phyloP scores from a whole-genome alignment of 2,329 filamentous ascomycete genomes.

The Xylaria sp. region DNA sequence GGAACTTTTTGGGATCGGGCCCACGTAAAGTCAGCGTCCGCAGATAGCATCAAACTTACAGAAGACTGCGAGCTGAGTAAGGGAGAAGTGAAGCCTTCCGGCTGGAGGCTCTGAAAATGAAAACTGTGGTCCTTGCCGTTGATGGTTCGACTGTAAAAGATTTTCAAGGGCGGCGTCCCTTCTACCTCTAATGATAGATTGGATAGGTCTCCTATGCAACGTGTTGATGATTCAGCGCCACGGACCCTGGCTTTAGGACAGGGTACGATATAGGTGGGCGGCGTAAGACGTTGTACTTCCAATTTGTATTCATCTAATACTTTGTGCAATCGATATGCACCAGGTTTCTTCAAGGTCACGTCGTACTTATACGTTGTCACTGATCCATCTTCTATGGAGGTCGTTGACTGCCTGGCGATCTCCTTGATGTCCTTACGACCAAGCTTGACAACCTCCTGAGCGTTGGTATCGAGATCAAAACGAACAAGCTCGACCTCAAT shows the following conservation, averaged over 20 bases:
- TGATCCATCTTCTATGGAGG: constrained; percentile 72
- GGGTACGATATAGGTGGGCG: constrained; percentile 84
- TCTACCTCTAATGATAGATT: constrained; percentile 84
- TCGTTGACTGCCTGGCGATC: constrained; percentile 75
- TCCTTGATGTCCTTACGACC: constrained; percentile 78
- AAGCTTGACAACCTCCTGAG: constrained; percentile 83
- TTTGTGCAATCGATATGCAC: constrained; percentile 84
- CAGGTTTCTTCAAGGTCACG: constrained; percentile 83
- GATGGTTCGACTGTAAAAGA: constrained; percentile 89
- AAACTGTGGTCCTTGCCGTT: constrained; percentile 86
- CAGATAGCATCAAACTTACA: constrained; percentile 66
- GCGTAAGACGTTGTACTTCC: constrained; percentile 81
- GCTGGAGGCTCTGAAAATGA: constrained; percentile 92
- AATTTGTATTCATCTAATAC: constrained; percentile 95
- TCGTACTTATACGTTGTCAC: constrained; percentile 74
- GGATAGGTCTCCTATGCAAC: constrained; percentile 89
- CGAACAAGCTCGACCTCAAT: constrained; percentile 89
- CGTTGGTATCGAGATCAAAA: constrained; percentile 82
- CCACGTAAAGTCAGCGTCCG: constrained; percentile 80
- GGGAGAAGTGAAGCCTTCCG: constrained; percentile 84
- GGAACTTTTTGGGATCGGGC: constrained; percentile 78
- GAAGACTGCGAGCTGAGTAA: constrained; percentile 71
- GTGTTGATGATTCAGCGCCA: constrained; percentile 69
- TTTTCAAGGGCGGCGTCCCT: constrained; percentile 89
- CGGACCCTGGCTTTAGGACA: constrained; percentile 85